phyloP scores from a whole-genome alignment of 208 protist species.

The Leishmania martiniquensis region DNA sequence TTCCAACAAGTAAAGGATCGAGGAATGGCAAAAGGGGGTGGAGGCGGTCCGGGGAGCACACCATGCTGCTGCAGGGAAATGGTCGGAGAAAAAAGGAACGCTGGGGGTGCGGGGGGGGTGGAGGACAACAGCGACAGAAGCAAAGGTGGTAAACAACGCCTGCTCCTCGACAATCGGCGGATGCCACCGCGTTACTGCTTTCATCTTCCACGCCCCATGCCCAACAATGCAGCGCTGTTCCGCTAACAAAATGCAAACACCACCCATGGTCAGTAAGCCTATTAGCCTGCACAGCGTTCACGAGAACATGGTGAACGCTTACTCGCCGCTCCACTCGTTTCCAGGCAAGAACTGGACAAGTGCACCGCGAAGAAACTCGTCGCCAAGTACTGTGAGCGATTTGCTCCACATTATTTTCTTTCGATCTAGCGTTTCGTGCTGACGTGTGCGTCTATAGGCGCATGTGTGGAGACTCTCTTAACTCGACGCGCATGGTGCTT shows the following conservation, averaged over 20 bases:
- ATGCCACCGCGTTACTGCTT: neutral
- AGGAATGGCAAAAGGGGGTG: neutral
- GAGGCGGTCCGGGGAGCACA: neutral
- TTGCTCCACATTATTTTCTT: neutral
- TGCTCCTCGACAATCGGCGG: neutral
- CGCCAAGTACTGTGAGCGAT: neutral
- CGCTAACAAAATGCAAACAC: neutral
- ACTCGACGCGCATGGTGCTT: neutral
- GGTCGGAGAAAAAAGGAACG: neutral
- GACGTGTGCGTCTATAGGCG: neutral
- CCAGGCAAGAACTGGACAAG: no score
- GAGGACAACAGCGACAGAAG: no score
- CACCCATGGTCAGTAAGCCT: neutral
- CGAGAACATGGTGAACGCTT: neutral
- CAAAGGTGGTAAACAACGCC: neutral
- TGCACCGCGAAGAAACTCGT: no score
- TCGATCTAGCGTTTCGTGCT: neutral
- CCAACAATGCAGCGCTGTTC: neutral
- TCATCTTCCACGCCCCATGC: neutral
- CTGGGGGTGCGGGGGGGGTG: neutral
- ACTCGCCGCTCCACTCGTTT: neutral
- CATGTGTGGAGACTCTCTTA: neutral
- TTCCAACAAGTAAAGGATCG: constrained; percentile 6
- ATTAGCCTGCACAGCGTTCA: neutral
- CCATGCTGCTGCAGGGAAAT: neutral